phyloP scores from a whole-genome alignment of 495 filamentous ascomycete species.

The Corynascus novoguineensis region DNA sequence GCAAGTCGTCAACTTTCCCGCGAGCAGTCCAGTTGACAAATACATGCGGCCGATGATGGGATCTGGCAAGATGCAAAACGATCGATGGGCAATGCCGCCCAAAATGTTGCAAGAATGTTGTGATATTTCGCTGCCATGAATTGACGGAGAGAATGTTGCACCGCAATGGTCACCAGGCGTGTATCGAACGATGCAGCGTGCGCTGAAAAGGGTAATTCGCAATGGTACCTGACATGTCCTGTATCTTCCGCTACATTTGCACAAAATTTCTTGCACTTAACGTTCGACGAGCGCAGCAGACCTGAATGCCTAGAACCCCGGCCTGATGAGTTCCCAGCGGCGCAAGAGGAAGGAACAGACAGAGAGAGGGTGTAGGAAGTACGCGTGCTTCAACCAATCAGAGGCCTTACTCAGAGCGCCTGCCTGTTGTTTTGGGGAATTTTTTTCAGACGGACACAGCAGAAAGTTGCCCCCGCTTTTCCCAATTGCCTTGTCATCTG shows the following conservation, averaged over 20 bases:
- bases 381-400: conserved; percentile 14
- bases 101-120: conserved; percentile 33
- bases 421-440: conserved; percentile 10
- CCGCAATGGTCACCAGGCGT: too few species aligned
- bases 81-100: not conserved
- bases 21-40: conserved; percentile 19
- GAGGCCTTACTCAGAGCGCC: not conserved
- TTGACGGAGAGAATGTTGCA: not conserved
- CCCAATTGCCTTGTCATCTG: conserved; percentile 15
- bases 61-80: conserved; percentile 8
- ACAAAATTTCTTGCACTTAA: not conserved
- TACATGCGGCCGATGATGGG: conserved; percentile 17
- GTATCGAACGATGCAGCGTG: too few species aligned
- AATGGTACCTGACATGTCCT: not conserved
- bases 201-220: too few species aligned
- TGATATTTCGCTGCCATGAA: conserved; percentile 22
- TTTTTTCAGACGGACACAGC: not conserved
- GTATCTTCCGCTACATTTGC: not conserved
- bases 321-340: conserved; percentile 9
- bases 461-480: conserved; percentile 10
- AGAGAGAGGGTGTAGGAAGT: too few species aligned
- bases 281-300: too few species aligned
- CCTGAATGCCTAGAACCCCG: too few species aligned
- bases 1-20: not conserved
- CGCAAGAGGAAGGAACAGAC: not conserved